Percentiles rank a stretch among this genome's conserved stretches.
Conservation (phyloP, 495 filamentous ascomycete species). For the Penicillium soppii region DNA sequence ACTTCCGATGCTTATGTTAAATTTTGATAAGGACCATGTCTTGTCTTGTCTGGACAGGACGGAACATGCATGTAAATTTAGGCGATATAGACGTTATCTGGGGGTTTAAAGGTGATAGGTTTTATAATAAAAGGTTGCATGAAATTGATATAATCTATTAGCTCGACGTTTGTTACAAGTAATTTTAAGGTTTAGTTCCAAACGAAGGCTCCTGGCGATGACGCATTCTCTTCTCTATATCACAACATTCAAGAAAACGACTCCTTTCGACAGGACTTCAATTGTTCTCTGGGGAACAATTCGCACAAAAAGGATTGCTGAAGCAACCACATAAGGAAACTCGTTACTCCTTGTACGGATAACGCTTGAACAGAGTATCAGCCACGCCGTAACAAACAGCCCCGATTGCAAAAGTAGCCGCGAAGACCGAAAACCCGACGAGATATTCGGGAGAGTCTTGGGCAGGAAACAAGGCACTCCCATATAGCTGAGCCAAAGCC, state of each 20-base stretch:
- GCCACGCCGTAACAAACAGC: neutral
- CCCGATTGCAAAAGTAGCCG: conserved; percentile 3
- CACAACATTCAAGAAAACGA: too few relatives aligned
- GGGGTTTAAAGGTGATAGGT: neutral
- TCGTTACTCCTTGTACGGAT: neutral
- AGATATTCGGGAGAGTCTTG: conserved; percentile 7
- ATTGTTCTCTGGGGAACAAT: too few relatives aligned
- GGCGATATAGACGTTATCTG: conserved; percentile 6
- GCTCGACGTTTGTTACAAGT: neutral
- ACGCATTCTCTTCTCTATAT: too few relatives aligned
- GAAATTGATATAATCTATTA: neutral
- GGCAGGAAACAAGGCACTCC: conserved; percentile 6
- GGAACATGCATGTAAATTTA: conserved; percentile 13
- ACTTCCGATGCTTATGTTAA: conserved; percentile 9
- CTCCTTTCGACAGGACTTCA: too few relatives aligned
- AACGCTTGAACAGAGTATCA: conserved; percentile 7
- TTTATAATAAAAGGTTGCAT: conserved; percentile 10
- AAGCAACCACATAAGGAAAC: too few relatives aligned
- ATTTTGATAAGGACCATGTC: conserved; percentile 11
- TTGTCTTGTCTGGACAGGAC: conserved; percentile 12
- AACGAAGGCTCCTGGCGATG: neutral
- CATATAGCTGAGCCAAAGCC: conserved; percentile 9
- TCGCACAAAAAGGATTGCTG: too few relatives aligned
- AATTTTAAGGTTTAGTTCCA: neutral
- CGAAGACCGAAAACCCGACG: conserved; percentile 6